phyloP scores from a whole-genome alignment of 805 yeast species.

The Barnettozyma botsteinii region DNA sequence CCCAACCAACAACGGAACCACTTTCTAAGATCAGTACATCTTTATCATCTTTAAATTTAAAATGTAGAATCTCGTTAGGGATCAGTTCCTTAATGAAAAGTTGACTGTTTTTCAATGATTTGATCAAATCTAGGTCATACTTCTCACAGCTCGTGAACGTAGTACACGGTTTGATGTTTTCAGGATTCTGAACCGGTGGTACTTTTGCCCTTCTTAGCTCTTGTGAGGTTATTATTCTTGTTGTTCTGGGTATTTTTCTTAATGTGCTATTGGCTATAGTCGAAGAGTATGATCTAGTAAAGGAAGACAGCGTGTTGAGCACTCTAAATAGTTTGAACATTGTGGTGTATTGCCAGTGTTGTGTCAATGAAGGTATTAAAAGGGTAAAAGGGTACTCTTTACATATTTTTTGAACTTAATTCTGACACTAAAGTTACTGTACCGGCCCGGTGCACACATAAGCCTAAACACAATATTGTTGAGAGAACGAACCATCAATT shows the following conservation, averaged over 20 bases:
- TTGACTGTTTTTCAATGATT: slow-evolving; percentile 26
- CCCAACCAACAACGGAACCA: slow-evolving; percentile 86
- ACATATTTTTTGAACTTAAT: no score
- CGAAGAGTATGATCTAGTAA: not conserved
- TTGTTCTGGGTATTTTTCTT: slow-evolving; percentile 11
- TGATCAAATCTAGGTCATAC: slow-evolving; percentile 49
- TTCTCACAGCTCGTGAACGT: slow-evolving; percentile 69
- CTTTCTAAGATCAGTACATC: slow-evolving; percentile 67
- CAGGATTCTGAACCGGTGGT: not conserved
- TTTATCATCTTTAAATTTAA: slow-evolving; percentile 34
- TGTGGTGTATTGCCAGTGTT: no score
- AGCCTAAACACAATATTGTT: no score
- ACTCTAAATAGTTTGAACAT: not conserved
- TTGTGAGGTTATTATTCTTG: slow-evolving; percentile 11
- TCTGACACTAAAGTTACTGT: no score
- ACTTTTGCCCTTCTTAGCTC: slow-evolving; percentile 14
- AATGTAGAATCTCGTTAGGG: slow-evolving; percentile 64
- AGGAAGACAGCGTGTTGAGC: no score
- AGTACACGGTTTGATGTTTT: slow-evolving; percentile 43
- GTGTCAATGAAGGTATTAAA: no score
- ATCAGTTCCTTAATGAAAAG: slow-evolving; percentile 36
- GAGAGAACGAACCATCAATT: no score
- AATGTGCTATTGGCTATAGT: not conserved
- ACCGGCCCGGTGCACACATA: no score
- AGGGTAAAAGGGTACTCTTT: no score